These are phyloP conservation scores for Baeospora myosura DNA, from an alignment of 1,284 basidiomycete species.

Conservation along the genomic window DNA sequence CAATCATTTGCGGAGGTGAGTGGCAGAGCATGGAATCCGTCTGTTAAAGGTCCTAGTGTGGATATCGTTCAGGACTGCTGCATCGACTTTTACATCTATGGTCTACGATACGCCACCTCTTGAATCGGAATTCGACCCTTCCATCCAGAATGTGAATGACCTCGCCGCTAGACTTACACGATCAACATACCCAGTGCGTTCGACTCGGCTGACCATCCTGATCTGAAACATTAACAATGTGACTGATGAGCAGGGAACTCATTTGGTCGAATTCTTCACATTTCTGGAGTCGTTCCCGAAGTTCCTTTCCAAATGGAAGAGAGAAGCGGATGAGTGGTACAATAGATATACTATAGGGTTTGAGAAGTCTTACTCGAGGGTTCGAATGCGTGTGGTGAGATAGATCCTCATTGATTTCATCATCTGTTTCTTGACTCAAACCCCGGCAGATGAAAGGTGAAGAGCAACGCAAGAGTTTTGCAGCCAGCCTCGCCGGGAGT, in stretches of 20 bases:
- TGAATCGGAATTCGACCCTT: conserved; percentile 9
- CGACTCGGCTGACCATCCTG: not conserved
- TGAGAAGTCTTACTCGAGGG: conserved; percentile 8
- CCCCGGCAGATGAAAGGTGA: no score
- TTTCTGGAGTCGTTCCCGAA: conserved; percentile 13
- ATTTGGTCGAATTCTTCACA: conserved; percentile 19
- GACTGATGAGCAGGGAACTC: conserved; percentile 1
- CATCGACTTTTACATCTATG: conserved; percentile 8
- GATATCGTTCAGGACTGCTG: no score
- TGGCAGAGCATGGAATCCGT: no score
- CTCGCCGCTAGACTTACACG: not conserved
- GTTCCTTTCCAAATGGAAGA: conserved; percentile 13
- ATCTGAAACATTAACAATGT: conserved; percentile 6
- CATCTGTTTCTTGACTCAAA: no score
- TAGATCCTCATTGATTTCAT: no score
- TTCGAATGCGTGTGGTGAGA: conserved; percentile 6
- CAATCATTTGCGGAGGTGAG: conserved; percentile 11
- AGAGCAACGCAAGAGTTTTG: conserved; percentile 3
- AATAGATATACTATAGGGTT: conserved; percentile 8
- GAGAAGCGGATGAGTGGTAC: conserved; percentile 12
- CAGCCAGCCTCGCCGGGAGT: conserved; percentile 1
- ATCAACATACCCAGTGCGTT: no score
- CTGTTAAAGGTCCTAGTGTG: no score
- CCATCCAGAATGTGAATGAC: conserved; percentile 8
- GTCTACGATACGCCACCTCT: conserved; percentile 11